A percentile compares a stretch with the other conserved stretches of the same genome.
These are phyloP conservation scores for Penicillium cosmopolitanum DNA, from an alignment of 495 filamentous ascomycete species.

Conservation along the genomic window DNA sequence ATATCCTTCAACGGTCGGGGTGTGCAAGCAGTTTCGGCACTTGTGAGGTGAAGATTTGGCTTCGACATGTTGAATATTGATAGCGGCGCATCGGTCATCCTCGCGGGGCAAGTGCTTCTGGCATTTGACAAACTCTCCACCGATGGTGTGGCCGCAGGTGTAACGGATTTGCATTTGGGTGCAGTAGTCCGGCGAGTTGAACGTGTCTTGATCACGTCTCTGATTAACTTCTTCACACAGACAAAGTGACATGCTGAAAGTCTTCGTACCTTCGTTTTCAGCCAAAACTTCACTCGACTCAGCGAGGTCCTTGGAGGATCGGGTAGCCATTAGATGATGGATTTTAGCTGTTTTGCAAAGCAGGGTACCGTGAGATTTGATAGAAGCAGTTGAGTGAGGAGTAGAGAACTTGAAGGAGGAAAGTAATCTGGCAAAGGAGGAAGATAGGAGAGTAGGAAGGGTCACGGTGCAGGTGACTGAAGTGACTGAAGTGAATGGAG, in stretches of 20 bases:
- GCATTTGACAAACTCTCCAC: constrained; percentile 30
- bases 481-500: neutral
- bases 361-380: neutral
- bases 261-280: neutral
- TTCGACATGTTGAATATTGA: constrained; percentile 15
- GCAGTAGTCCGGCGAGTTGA: constrained; percentile 8
- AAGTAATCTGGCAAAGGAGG: neutral
- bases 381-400: neutral
- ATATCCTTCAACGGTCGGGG: neutral
- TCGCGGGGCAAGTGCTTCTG: constrained; percentile 16
- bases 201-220: neutral
- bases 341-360: neutral
- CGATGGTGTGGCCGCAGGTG: constrained; percentile 22
- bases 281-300: no score
- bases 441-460: neutral
- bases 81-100: constrained; percentile 21
- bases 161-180: constrained; percentile 26
- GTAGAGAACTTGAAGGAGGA: neutral
- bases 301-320: neutral
- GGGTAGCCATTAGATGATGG: neutral
- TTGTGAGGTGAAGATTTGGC: constrained; percentile 25
- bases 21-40: constrained; percentile 23
- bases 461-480: neutral
- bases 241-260: neutral
- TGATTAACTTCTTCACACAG: neutral